Conservation (phyloP, 768 basidiomycete genomes). For the Candolleomyces efflorescens region DNA sequence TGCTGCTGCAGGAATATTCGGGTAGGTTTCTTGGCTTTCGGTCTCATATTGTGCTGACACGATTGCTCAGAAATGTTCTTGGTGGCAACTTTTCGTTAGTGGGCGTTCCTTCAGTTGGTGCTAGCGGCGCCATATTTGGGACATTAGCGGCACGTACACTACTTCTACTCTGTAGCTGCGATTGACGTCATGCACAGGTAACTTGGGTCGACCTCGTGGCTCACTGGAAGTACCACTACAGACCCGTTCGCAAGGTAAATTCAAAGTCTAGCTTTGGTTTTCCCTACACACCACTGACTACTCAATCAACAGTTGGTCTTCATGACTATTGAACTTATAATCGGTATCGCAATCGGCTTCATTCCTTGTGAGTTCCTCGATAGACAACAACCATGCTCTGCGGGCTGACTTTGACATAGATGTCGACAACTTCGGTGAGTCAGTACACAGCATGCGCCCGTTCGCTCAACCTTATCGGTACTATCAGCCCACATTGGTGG, state of each 20-base stretch:
- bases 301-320: constrained; percentile 56
- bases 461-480: constrained; percentile 3
- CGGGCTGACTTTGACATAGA: constrained; percentile 31
- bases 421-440: constrained; percentile 85
- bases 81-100: constrained; percentile 93
- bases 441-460: not conserved
- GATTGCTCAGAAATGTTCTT: constrained; percentile 62
- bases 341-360: constrained; percentile 83
- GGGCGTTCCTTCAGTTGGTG: constrained; percentile 85
- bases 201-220: constrained; percentile 88
- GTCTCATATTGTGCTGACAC: not conserved
- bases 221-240: constrained; percentile 88
- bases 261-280: not conserved
- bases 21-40: constrained; percentile 37
- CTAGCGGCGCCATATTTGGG: constrained; percentile 91
- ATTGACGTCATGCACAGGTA: constrained; percentile 33
- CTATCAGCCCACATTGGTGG: constrained; percentile 78
- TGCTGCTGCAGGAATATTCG: constrained; percentile 89
- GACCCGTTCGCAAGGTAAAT: constrained; percentile 72
- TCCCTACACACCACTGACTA: not conserved
- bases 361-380: constrained; percentile 59
- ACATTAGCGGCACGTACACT: constrained; percentile 59
- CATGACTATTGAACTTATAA: constrained; percentile 81
- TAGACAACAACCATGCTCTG: not conserved
- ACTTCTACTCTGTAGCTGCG: not conserved